Evolutionary conservation across 768 basidiomycete species (phyloP).

Genomic region (Kwoniella newhampshirensis): DNA sequence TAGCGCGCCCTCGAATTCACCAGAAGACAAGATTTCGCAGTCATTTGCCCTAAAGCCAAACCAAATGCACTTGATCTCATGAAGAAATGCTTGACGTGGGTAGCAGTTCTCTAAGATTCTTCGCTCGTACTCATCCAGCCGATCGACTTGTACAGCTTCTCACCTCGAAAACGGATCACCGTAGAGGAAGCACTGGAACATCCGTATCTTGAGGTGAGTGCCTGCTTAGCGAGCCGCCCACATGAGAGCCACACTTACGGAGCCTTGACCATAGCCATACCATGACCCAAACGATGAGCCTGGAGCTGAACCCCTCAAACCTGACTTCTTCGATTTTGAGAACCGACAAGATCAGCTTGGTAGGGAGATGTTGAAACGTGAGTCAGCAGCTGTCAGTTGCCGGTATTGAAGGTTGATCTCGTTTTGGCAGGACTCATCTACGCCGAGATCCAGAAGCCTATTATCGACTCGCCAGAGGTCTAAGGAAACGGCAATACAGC

Average conservation of each 20-base stretch:
- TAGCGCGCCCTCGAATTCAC: constrained; percentile 78
- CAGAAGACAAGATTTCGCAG: constrained; percentile 69
- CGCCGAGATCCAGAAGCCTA: constrained; percentile 37
- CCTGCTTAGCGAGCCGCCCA: neutral
- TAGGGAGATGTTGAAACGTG: constrained; percentile 53
- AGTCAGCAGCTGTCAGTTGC: constrained; percentile 5
- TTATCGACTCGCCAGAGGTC: constrained; percentile 16
- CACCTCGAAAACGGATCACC: constrained; percentile 79
- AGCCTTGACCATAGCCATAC: constrained; percentile 75
- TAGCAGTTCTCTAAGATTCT: constrained; percentile 38
- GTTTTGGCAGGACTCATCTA: constrained; percentile 30
- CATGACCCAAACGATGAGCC: constrained; percentile 90
- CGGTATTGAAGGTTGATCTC: neutral
- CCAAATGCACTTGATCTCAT: constrained; percentile 52
- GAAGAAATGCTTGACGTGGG: constrained; percentile 46
- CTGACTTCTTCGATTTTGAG: constrained; percentile 56
- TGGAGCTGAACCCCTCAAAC: constrained; percentile 58
- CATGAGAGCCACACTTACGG: too few relatives aligned
- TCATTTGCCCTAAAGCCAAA: constrained; percentile 74
- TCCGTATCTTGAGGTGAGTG: constrained; percentile 71
- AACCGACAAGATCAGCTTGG: constrained; percentile 48
- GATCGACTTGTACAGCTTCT: constrained; percentile 36
- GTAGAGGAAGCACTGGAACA: constrained; percentile 84
- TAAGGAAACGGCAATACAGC: neutral
- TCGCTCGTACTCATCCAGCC: constrained; percentile 63